Base-by-base conservation (phyloP, 192 early-diverging fungal genomes). In the Umbelopsis sp. region DNA sequence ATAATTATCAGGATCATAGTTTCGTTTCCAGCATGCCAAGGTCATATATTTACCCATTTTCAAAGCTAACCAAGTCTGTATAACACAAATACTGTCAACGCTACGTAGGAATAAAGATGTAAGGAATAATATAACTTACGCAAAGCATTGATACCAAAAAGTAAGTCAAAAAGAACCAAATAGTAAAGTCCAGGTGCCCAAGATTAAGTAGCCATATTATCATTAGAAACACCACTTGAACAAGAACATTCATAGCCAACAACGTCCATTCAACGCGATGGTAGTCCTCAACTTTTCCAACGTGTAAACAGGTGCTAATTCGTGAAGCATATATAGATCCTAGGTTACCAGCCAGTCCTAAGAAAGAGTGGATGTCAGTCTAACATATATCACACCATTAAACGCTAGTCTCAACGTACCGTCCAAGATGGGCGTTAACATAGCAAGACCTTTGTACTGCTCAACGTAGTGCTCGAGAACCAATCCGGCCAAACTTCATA, bases 1-100 rank as follows among this genome's bases (percentile, higher is more conserved):
- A 76, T 89, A 93, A 77, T 93, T 91, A 65, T 93, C 92, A 14
- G 92, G 92, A 66, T 93, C 91, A 53, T 93, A 91, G 16, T 85
- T 82, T n/a, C 81, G 74, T n/a, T 77, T 69, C 92, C 92, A 93
- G 51, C 90, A 82, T 17, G 74, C 45, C 10, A 78, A 71, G 20
- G 90, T 91, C 56, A 86, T 84, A 14, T 75, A 72, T 50, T 84
- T 83, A 21, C 85, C 87, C 71, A 93, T 77, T 22, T 76, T 66
- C 45, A 93, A 76, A 5, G 91, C 78, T 8, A 84, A 71, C 22
- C 83, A 73, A 2, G 84, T 86, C 74, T 89, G 85, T 50, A 80
- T 32, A 8, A 79, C 56, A 10, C 68, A 72, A 54, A 77, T 73
- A 4, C 53, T 68, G 8, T 75, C 0, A 80, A 70, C 22, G 84